Evolutionary conservation across 352 stramenopile species (phyloP), one percentile per base, ranked within the genome.

Genomic region (Phytophthora quininea): DNA sequence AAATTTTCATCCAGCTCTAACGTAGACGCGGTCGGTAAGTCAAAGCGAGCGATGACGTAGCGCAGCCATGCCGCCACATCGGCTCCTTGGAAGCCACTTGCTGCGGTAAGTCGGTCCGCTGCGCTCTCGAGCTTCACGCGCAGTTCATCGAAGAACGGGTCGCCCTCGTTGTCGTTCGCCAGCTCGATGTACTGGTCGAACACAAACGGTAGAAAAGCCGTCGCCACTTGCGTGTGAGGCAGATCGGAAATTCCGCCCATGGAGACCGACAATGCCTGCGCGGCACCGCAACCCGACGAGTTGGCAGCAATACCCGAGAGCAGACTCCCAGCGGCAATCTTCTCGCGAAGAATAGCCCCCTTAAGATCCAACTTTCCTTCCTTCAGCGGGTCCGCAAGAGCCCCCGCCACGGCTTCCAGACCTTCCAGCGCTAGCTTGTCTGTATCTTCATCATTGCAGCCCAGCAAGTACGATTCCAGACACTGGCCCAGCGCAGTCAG

Each of bases 241-340:
- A 90, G 60, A 54, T 91, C 84, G 24, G 82, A 91, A 49, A 93
- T 77, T 42, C 84, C 82, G 27, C 84, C 82, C 67, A 91, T 86
- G 2, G 79, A 76, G 24, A 93, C 76, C 2, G 82, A 80, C 51
- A 93, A 62, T 7, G 79, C 72, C 54, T 90, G 82, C 1, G 79
- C 71, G 1, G 76, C 71, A 40, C 84, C 82, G 31, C 69, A 76
- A 10, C 84, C 84, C 8, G 84, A 89, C 14, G 82, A 80, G 40
- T 80, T 85, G 27, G 78, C 77, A 2, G 73, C 71, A 27, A 91
- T 67, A 8, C 82, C 83, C 32, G 82, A 88, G 37, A 82, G 47
- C n/a, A 90, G 38, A 64, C 82, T 91, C 12, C 69, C 79, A 5
- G 85, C 60, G 2, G 82, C 84, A 8, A 93, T 66, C 33, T 81